These are phyloP conservation scores for Hymenoscyphus infarciens DNA, from an alignment of 2,329 filamentous ascomycete genomes.

Conservation along the genomic window DNA sequence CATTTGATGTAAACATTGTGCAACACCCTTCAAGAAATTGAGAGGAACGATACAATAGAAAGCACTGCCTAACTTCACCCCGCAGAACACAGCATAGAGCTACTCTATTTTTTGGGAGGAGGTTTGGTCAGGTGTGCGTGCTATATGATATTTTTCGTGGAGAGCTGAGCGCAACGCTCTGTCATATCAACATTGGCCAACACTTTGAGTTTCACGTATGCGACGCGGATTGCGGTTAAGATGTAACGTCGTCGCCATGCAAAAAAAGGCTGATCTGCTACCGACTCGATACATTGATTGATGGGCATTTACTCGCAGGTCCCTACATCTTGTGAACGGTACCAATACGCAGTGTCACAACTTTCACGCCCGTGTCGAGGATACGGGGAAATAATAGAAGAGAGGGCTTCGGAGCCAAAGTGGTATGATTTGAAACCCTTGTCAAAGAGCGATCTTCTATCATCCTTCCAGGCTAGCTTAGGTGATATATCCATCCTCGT, in stretches of 20 bases:
- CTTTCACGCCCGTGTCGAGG: neutral
- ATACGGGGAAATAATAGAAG: neutral
- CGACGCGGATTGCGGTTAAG: neutral
- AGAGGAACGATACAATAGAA: neutral
- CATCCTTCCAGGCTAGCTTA: neutral
- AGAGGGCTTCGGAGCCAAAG: neutral
- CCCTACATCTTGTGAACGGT: neutral
- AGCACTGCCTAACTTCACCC: neutral
- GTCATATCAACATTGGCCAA: neutral
- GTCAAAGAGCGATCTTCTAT: neutral
- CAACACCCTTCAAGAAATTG: neutral
- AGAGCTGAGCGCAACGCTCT: neutral
- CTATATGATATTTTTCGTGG: neutral
- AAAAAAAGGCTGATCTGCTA: neutral
- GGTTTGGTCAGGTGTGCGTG: neutral
- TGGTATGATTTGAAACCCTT: neutral
- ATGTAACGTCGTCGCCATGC: neutral
- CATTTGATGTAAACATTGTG: neutral
- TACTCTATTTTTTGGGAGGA: neutral
- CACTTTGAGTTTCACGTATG: neutral
- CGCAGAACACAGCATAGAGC: neutral
- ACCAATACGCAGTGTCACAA: neutral
- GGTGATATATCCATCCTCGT: neutral
- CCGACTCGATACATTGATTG: neutral
- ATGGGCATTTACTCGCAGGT: neutral